Conservation (phyloP, 176 grass and related monocot species). For the Puccinellia tenuiflora region DNA sequence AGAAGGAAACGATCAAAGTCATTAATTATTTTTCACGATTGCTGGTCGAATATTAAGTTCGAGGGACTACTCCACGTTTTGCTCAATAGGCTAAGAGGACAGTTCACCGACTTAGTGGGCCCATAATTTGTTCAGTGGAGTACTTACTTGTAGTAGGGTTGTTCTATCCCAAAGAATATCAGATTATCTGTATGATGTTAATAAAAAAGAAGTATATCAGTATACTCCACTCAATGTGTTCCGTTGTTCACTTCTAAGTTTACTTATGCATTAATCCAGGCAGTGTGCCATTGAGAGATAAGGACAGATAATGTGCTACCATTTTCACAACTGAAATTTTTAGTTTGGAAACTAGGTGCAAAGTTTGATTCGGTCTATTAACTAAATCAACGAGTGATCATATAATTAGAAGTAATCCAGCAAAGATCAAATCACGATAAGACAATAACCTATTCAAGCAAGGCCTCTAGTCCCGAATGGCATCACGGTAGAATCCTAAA, state of each 20-base stretch:
- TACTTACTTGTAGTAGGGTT: neutral
- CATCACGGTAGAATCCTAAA: too few relatives aligned
- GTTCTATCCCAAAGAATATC: neutral
- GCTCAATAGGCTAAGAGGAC: neutral
- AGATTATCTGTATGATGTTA: neutral
- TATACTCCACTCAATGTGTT: slow-evolving; percentile 23
- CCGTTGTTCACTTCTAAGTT: slow-evolving; percentile 11
- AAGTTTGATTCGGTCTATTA: neutral
- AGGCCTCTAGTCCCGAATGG: too few relatives aligned
- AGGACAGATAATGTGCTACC: neutral
- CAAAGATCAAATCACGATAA: too few relatives aligned
- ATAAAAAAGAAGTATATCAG: neutral
- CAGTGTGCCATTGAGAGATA: neutral
- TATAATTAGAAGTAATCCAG: neutral
- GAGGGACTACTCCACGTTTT: neutral
- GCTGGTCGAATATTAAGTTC: neutral
- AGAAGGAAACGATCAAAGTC: neutral
- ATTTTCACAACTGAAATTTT: neutral
- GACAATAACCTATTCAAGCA: too few relatives aligned
- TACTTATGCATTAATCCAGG: slow-evolving; percentile 12
- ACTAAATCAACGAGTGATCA: neutral
- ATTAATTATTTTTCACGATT: neutral
- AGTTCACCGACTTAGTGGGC: neutral
- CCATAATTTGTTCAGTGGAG: neutral
- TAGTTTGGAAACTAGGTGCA: neutral